Base-by-base conservation (phyloP, 768 basidiomycete species). In the Psilocybe azurescens region DNA sequence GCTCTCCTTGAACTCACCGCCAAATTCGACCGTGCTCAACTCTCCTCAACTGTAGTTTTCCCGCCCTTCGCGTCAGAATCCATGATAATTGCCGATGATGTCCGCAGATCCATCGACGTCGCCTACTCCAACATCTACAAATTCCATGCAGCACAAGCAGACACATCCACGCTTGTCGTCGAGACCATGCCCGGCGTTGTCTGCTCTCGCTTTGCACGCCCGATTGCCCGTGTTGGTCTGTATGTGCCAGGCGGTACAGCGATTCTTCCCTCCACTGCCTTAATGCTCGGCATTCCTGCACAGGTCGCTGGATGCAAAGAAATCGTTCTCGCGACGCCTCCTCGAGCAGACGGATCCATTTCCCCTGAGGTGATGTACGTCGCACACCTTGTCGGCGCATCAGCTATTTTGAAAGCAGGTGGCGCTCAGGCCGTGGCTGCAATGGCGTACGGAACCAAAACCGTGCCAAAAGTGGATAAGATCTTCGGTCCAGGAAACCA, bases 401-500 rank as follows among this genome's bases (percentile, higher is more conserved):
- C 92, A 5, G 90, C 90, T 33, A 88, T 99, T 61, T 82, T 99
- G 63, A 94, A 93, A 74, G 97, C 97, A 16, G 97, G 97, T 44
- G 97, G 97, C 11, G 97, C 93, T 16, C 97, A 99, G 72, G 97
- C 97, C 10, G 84, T 99, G 16, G 94, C 95, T 28, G 96, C 97
- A 0, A 83, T 99, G 79, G 97, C 97, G 1, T 99, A 98, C 73
- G 97, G 97, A 18, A 99, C 97, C 5, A 83, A 93, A 73, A 91
- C 91, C 3, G 94, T 96, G 5, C 94, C 95, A 14, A 99, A 99
- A 77, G 97, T 98, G 28, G 97, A 99, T 82, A 99, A 99, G 80
- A 95, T 99, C 68, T 97, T 99, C 71, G 97, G 97, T 8, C 97
- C 97, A 5, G 97, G 97, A 28, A 99, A 99, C 73, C 97, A 99